Percentiles rank a stretch among this genome's conserved stretches.
Conservation (phyloP, 495 filamentous ascomycete genomes). For the Aspergillus ellipticus region DNA sequence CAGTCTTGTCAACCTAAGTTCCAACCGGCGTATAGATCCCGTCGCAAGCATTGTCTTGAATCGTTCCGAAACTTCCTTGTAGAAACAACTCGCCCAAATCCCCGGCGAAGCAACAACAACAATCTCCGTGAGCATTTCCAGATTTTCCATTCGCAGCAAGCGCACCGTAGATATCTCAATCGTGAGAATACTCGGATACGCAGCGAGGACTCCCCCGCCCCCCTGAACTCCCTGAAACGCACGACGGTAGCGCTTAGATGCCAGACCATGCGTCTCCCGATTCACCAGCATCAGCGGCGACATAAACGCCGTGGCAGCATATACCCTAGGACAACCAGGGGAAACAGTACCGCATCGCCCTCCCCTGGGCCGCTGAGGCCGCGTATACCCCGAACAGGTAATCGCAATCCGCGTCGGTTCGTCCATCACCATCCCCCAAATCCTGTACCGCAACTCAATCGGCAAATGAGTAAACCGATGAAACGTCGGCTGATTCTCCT, state of each 20-base stretch:
- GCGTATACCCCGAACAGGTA: conserved; percentile 3
- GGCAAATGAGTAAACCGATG: conserved; percentile 2
- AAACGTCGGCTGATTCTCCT: not conserved
- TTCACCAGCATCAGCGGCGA: conserved; percentile 7
- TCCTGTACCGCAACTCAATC: not conserved
- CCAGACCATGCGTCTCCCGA: not conserved
- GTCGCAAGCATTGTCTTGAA: not conserved
- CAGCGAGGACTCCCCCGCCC: conserved; percentile 1
- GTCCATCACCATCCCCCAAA: conserved; percentile 1
- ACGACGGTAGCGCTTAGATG: not conserved
- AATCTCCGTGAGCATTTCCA: not conserved
- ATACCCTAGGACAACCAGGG: not conserved
- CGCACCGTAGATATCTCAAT: not conserved
- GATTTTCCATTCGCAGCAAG: not conserved
- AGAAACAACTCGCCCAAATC: not conserved
- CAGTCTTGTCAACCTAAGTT: not conserved
- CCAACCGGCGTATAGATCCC: not conserved
- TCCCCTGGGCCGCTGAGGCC: not conserved
- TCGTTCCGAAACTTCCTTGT: not conserved
- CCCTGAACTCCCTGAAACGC: not conserved
- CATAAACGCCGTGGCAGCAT: conserved; percentile 6
- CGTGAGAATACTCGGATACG: conserved; percentile 2
- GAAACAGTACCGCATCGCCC: not conserved
- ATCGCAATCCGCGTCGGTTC: not conserved
- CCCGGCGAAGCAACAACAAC: not conserved